Percentiles rank a stretch among this genome's conserved stretches.
Conservation (phyloP, 208 protist genomes). For the Leishmania arabica region DNA sequence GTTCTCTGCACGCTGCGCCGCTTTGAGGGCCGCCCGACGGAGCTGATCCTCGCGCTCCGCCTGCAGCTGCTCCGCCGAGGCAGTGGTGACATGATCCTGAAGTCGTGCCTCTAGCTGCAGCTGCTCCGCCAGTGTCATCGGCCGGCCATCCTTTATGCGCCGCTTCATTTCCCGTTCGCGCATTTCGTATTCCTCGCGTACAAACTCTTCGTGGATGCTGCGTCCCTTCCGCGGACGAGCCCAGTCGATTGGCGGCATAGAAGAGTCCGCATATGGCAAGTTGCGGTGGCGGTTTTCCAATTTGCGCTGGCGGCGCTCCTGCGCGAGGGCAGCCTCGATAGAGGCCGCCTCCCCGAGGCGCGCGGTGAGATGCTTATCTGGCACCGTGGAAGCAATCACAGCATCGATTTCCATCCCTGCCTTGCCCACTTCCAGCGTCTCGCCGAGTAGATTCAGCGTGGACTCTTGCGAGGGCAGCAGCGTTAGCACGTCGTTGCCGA, state of each 20-base stretch:
- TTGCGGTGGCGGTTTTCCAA: slow-evolving; percentile 40
- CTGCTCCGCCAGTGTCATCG: slow-evolving; percentile 85
- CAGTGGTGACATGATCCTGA: slow-evolving; percentile 49
- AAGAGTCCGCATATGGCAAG: slow-evolving; percentile 47
- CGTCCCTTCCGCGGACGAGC: slow-evolving; percentile 45
- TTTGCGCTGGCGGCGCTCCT: slow-evolving; percentile 54
- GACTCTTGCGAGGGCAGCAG: slow-evolving; percentile 56
- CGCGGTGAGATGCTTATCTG: slow-evolving; percentile 62
- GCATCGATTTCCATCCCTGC: slow-evolving; percentile 52
- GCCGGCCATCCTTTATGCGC: slow-evolving; percentile 66
- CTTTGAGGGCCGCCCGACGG: slow-evolving; percentile 42
- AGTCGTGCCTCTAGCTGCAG: slow-evolving; percentile 74
- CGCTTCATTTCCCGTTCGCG: slow-evolving; percentile 72
- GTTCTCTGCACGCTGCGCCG: slow-evolving; percentile 29
- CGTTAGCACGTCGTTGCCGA: slow-evolving; percentile 70
- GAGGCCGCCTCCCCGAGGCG: slow-evolving; percentile 64
- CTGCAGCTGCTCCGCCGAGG: slow-evolving; percentile 56
- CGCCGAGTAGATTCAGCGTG: slow-evolving; percentile 65
- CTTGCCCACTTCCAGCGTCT: slow-evolving; percentile 41
- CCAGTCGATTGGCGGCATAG: slow-evolving; percentile 75
- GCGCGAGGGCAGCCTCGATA: slow-evolving; percentile 71
- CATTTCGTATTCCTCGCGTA: slow-evolving; percentile 74
- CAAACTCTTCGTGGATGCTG: slow-evolving; percentile 73
- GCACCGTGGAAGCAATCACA: slow-evolving; percentile 48
- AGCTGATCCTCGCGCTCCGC: slow-evolving; percentile 54